A percentile compares a stretch with the other conserved stretches of the same genome.
These are phyloP conservation scores for Talaromyces sp. DNA, from an alignment of 2,329 filamentous ascomycete genomes.

Conservation along the genomic window DNA sequence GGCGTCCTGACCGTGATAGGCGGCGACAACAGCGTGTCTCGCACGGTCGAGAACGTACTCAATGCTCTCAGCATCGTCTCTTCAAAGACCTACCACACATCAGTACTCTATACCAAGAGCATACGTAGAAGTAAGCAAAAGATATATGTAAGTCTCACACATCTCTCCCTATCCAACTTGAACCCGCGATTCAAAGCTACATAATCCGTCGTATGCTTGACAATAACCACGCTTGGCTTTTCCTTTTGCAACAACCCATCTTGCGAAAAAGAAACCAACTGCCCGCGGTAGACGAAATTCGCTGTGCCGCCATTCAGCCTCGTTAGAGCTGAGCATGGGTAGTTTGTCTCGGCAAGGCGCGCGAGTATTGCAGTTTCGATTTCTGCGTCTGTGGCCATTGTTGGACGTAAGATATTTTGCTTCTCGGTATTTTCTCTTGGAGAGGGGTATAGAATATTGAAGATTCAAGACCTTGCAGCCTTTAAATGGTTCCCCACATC, in stretches of 20 bases:
- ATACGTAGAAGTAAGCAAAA: no score
- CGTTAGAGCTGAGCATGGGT: neutral
- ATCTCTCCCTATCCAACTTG: slow-evolving; percentile 6
- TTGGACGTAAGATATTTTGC: no score
- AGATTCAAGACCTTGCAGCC: no score
- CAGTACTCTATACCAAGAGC: neutral
- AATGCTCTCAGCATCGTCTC: slow-evolving; percentile 1
- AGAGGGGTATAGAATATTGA: no score
- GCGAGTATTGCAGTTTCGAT: slow-evolving; percentile 1
- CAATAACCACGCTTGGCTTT: neutral
- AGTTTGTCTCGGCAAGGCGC: neutral
- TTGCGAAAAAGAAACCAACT: neutral
- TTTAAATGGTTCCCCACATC: no score
- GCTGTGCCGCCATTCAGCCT: slow-evolving; percentile 8
- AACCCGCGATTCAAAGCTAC: slow-evolving; percentile 6
- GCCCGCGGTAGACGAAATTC: slow-evolving; percentile 6
- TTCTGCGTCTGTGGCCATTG: slow-evolving; percentile 7
- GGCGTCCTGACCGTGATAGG: slow-evolving; percentile 7
- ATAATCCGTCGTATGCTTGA: slow-evolving; percentile 9
- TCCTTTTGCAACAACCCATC: neutral
- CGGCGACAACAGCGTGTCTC: neutral
- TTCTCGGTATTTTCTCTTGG: no score
- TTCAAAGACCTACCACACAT: neutral
- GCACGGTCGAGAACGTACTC: neutral
- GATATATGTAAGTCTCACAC: neutral